Evolutionary conservation across 768 basidiomycete species (phyloP).

Genomic region (Glaciozyma antarctica): DNA sequence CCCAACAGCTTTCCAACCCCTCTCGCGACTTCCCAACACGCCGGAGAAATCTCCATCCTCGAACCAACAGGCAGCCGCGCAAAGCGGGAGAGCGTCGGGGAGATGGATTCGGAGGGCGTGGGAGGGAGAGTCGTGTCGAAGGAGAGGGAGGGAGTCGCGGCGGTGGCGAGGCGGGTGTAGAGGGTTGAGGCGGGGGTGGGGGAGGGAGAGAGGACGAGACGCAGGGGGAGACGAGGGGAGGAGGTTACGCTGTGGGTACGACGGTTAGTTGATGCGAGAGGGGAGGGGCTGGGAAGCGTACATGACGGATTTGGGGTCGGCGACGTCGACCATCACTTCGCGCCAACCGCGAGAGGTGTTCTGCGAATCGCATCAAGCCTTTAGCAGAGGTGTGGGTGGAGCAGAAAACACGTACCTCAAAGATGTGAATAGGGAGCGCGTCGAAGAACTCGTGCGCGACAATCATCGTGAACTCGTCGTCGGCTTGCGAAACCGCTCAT

Average conservation of each 20-base stretch:
- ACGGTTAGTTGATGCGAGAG: constrained; percentile 18
- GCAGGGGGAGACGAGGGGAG: constrained; percentile 45
- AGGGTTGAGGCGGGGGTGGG: constrained; percentile 52
- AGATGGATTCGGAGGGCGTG: not conserved
- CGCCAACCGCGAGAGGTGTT: constrained; percentile 71
- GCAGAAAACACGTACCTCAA: constrained; percentile 55
- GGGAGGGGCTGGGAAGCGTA: not conserved
- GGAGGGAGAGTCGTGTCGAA: not conserved
- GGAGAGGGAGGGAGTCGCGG: constrained; percentile 43
- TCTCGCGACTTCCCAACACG: constrained; percentile 58
- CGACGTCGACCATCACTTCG: constrained; percentile 62
- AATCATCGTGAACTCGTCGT: constrained; percentile 61
- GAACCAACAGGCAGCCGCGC: constrained; percentile 56
- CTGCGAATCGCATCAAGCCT: constrained; percentile 40
- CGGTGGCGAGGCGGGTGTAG: constrained; percentile 45
- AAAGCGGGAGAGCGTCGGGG: constrained; percentile 60
- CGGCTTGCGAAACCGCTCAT: constrained; percentile 23
- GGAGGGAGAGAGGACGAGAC: constrained; percentile 55
- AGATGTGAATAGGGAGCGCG: constrained; percentile 79
- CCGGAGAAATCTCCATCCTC: constrained; percentile 69
- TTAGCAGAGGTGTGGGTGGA: not conserved
- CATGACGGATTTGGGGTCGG: constrained; percentile 22
- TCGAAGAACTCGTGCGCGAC: constrained; percentile 98
- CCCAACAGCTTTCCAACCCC: constrained; percentile 57
- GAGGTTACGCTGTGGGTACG: constrained; percentile 15